Percentiles rank a stretch among this genome's conserved stretches.
Conservation (phyloP, 805 yeast species). For the Monosporozyma servazzii region DNA sequence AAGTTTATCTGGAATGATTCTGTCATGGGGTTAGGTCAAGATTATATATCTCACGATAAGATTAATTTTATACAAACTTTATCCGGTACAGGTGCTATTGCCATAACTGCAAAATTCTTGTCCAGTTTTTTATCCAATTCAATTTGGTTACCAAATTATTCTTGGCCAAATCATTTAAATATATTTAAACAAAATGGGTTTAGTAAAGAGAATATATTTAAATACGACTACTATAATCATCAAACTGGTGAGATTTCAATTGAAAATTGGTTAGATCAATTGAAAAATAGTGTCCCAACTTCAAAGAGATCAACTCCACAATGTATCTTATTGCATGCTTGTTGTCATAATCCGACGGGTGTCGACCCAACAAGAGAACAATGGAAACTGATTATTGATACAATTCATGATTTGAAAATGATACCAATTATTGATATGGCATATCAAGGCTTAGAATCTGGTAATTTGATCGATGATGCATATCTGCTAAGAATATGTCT, state of each 20-base stretch:
- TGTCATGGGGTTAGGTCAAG: constrained; percentile 37
- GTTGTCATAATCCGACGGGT: constrained; percentile 97
- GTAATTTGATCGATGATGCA: constrained; percentile 68
- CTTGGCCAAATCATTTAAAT: constrained; percentile 91
- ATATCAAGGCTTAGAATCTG: constrained; percentile 91
- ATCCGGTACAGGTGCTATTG: constrained; percentile 91
- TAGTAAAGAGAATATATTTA: constrained; percentile 44
- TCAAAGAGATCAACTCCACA: constrained; percentile 30
- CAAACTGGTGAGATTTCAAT: constrained; percentile 49
- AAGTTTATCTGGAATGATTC: constrained; percentile 65
- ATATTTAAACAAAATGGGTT: constrained; percentile 71
- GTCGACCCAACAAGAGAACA: constrained; percentile 77
- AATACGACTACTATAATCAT: constrained; percentile 52
- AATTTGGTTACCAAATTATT: constrained; percentile 73
- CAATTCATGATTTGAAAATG: constrained; percentile 47
- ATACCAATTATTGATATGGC: constrained; percentile 89
- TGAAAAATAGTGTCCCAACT: constrained; percentile 23
- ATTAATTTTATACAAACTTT: constrained; percentile 81
- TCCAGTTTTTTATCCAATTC: constrained; percentile 35
- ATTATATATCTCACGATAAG: constrained; percentile 49
- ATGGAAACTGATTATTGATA: constrained; percentile 68
- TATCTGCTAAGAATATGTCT: constrained; percentile 37
- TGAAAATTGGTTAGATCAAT: constrained; percentile 51
- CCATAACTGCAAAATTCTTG: constrained; percentile 75
- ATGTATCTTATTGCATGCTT: constrained; percentile 71